Base-by-base conservation (phyloP, 345 rosid species). In the Brassica carinata region DNA sequence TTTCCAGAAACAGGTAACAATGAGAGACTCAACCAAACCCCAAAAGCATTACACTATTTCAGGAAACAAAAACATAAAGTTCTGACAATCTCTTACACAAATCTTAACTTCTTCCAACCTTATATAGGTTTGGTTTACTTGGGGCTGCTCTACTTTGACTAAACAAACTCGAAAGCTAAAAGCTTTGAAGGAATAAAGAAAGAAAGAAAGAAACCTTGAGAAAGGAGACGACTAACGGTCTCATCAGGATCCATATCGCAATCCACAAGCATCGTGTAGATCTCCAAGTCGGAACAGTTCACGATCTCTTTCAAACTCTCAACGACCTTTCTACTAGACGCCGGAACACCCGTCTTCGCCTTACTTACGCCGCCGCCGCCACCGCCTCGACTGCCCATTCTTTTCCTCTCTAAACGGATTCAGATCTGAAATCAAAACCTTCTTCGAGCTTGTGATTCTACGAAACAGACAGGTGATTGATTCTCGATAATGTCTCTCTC, bases 221-320 rank as follows among this genome's bases (percentile, higher is more conserved):
- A 34, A 73, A 96, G 95, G 14, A 94, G 97, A 81, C 98, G 97
- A 81, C 77, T 91, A 75, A 92, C 96, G 38, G 99, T 85, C 78
- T 96, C 97, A 82, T 94, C 85, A 73, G 90, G 98, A 95, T 94
- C 94, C 98, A 92, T 92, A 83, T 87, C 85, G 83, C 98, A 96
- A 57, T 96, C 98, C 75, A 89, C 87, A 64, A 96, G 97, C 83
- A 85, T 90, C 61, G 92, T 85, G 65, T 94, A 94, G 94, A 96
- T 96, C 97, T 96, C 99, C 62, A 74, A 64, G 10, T 96, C 98
- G 3, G 98, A 80, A 76, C 87, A 89, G 91, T 84, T 90, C 15
- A 96, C 95, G 82, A 94, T 91, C 89, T 93, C 99, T 78, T 90
- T 93, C 85, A 96, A 83, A 85, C 89, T 86, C 92, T 87, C 88